Evolutionary conservation across 1,284 basidiomycete species (phyloP).

Genomic region (Boletus mariae): DNA sequence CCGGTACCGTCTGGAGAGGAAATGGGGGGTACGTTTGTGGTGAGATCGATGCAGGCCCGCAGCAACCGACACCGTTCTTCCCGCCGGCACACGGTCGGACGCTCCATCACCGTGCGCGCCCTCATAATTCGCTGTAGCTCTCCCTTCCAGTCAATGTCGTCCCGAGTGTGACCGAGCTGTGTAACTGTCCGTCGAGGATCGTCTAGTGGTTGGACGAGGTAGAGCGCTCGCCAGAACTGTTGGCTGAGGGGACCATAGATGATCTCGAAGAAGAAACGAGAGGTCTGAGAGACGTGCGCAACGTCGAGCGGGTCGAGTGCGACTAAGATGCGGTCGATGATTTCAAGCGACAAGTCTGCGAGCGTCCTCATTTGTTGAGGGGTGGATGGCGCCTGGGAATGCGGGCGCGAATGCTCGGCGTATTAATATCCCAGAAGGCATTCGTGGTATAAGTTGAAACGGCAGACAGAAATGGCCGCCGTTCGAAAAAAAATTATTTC

Average conservation of each 20-base stretch:
- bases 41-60: conserved; percentile 47
- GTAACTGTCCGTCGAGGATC: conserved; percentile 50
- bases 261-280: conserved; percentile 38
- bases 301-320: conserved; percentile 56
- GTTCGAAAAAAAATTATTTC: conserved; percentile 29
- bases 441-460: too few species aligned
- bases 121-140: conserved; percentile 51
- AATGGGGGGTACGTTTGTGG: conserved; percentile 40
- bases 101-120: conserved; percentile 42
- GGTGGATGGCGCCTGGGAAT: not conserved
- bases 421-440: not conserved
- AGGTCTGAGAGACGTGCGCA: conserved; percentile 47
- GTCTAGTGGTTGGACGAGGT: conserved; percentile 55
- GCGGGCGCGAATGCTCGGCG: not conserved
- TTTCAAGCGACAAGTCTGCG: conserved; percentile 47
- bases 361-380: conserved; percentile 19
- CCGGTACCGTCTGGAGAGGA: conserved; percentile 27
- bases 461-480: not conserved
- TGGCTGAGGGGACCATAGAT: conserved; percentile 46
- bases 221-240: conserved; percentile 59
- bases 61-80: conserved; percentile 44
- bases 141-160: conserved; percentile 49
- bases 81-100: conserved; percentile 33
- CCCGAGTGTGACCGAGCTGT: conserved; percentile 36
- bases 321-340: conserved; percentile 53